Conservation (phyloP, 805 yeast species). For the Sugiyamaella chiloensis region DNA sequence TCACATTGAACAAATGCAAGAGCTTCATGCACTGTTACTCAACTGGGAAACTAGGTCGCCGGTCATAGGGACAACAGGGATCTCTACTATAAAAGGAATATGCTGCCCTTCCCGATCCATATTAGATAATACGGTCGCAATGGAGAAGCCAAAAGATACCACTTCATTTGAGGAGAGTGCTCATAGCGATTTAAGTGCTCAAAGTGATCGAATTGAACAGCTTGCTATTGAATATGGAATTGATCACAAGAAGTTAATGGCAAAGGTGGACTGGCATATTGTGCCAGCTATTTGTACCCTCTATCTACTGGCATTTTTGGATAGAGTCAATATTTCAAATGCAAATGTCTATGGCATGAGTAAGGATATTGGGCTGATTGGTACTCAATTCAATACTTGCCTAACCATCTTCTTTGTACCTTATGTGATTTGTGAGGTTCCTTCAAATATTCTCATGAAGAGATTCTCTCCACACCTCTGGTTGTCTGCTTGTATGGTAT, state of each 20-base stretch:
- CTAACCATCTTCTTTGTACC: slow-evolving; percentile 72
- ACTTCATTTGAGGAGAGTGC: neutral
- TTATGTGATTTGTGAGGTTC: slow-evolving; percentile 58
- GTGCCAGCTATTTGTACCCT: slow-evolving; percentile 74
- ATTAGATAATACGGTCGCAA: no score
- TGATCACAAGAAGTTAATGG: slow-evolving; percentile 53
- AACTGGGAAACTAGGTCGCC: no score
- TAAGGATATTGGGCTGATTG: slow-evolving; percentile 49
- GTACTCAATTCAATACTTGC: slow-evolving; percentile 60
- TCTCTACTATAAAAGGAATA: no score
- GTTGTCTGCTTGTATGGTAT: slow-evolving; percentile 55
- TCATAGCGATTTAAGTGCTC: slow-evolving; percentile 1
- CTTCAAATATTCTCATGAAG: slow-evolving; percentile 62
- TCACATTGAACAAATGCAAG: no score
- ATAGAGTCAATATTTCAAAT: slow-evolving; percentile 78
- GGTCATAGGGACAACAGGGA: no score
- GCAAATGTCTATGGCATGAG: slow-evolving; percentile 72
- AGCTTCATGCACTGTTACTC: no score
- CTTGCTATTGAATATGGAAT: slow-evolving; percentile 48
- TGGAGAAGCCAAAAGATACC: neutral
- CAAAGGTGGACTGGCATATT: slow-evolving; percentile 65
- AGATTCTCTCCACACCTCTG: slow-evolving; percentile 60
- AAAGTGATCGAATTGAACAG: slow-evolving; percentile 19
- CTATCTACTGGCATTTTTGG: slow-evolving; percentile 73
- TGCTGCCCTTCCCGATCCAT: no score